A percentile compares a stretch with the other conserved stretches of the same genome.
Conservation (phyloP, 495 filamentous ascomycete genomes). For the Penicillium flavigenum region DNA sequence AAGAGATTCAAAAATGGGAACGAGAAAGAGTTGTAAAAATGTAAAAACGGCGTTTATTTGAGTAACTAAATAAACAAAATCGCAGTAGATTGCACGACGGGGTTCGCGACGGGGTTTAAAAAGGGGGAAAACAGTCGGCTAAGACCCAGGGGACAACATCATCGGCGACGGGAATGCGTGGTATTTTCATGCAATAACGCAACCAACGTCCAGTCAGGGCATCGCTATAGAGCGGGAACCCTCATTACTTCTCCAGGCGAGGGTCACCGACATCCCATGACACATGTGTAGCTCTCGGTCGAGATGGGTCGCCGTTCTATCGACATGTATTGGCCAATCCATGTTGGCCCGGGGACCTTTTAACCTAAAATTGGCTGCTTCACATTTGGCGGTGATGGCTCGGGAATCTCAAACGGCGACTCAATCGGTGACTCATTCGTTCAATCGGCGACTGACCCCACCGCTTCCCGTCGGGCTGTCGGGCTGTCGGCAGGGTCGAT, state of each 20-base stretch:
- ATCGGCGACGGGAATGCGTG: slow-evolving; percentile 20
- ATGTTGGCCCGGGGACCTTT: neutral
- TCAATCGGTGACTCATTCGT: neutral
- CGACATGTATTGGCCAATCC: neutral
- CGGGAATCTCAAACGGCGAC: slow-evolving; percentile 1
- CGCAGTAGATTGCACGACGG: neutral
- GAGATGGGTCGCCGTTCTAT: slow-evolving; percentile 15
- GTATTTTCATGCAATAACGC: slow-evolving; percentile 32
- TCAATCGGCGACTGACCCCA: slow-evolving; percentile 19
- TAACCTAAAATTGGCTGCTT: neutral
- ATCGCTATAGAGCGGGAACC: slow-evolving; percentile 15
- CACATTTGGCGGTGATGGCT: slow-evolving; percentile 4
- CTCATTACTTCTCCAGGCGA: neutral
- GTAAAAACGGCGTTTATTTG: slow-evolving; percentile 24
- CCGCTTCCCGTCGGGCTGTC: slow-evolving; percentile 27
- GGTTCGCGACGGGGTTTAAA: slow-evolving; percentile 4
- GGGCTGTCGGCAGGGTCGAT: slow-evolving; percentile 28
- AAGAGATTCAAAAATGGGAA: slow-evolving; percentile 7
- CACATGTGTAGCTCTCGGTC: slow-evolving; percentile 15
- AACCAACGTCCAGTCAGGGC: slow-evolving; percentile 28
- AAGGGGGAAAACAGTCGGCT: slow-evolving; percentile 7
- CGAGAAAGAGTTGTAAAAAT: slow-evolving; percentile 1
- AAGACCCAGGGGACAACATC: slow-evolving; percentile 18
- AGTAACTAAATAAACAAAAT: slow-evolving; percentile 23
- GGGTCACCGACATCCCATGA: neutral